phyloP scores from a whole-genome alignment of 1,284 basidiomycete species.

The Papiliotrema laurentii region DNA sequence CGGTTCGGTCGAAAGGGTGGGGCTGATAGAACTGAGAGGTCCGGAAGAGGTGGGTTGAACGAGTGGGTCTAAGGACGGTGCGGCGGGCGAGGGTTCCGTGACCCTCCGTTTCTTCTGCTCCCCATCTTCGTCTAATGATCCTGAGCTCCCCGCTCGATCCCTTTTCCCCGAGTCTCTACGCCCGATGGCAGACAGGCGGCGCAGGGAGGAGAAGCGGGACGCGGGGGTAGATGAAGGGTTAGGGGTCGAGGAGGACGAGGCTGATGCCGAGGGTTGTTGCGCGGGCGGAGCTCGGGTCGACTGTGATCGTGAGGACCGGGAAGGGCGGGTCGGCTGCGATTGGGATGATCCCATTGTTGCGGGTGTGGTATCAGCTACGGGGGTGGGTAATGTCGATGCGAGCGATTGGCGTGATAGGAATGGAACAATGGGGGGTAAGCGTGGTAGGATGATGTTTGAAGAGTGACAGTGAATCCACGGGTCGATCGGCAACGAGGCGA shows the following conservation, averaged over 20 bases:
- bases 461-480: too few relatives aligned
- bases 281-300: too few relatives aligned
- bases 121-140: background rate
- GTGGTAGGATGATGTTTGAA: too few relatives aligned
- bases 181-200: conserved; percentile 4
- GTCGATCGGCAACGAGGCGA: too few relatives aligned
- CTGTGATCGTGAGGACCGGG: background rate
- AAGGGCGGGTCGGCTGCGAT: conserved; percentile 8
- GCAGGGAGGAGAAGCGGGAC: conserved; percentile 1
- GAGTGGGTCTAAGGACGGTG: background rate
- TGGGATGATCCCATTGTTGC: conserved; percentile 15
- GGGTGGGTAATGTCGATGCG: too few relatives aligned
- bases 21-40: background rate
- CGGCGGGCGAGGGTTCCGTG: background rate
- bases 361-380: background rate
- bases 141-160: background rate
- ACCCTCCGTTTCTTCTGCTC: conserved; percentile 6
- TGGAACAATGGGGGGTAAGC: too few relatives aligned
- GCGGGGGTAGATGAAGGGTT: background rate
- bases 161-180: conserved; percentile 3
- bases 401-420: too few relatives aligned
- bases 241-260: background rate
- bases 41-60: background rate
- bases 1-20: background rate
- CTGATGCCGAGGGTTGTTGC: background rate